These are phyloP conservation scores for Zymoseptoria brevis DNA, from an alignment of 2,329 filamentous ascomycete species.

Conservation along the genomic window DNA sequence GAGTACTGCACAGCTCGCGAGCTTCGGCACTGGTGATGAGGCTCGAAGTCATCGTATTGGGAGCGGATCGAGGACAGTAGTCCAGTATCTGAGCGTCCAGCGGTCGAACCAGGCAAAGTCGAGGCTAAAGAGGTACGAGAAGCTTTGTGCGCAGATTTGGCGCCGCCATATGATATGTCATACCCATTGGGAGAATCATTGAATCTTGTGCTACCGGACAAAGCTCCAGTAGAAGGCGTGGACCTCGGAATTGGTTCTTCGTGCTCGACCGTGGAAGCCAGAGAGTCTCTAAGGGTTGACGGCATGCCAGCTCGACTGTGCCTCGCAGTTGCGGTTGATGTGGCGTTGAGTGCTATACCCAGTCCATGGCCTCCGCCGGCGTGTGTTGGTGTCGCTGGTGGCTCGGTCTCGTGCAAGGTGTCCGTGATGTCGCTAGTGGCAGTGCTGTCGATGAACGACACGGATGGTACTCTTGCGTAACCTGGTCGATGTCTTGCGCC, in stretches of 20 bases:
- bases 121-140: conserved; percentile 21
- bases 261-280: conserved; percentile 10
- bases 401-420: conserved; percentile 28
- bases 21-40: conserved; percentile 18
- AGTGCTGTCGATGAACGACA: conserved; percentile 27
- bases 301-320: conserved; percentile 16
- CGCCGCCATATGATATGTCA: conserved; percentile 12
- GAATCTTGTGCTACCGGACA: conserved; percentile 20
- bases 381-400: conserved; percentile 4
- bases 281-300: conserved; percentile 13
- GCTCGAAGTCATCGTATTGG: conserved; percentile 20
- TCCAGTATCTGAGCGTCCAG: conserved; percentile 21
- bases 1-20: conserved; percentile 6
- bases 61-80: conserved; percentile 15
- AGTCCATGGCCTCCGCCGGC: conserved; percentile 23
- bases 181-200: conserved; percentile 12
- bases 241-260: conserved; percentile 13
- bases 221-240: conserved; percentile 17
- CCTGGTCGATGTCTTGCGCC: conserved; percentile 27
- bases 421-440: conserved; percentile 15
- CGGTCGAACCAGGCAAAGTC: conserved; percentile 14
- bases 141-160: conserved; percentile 9
- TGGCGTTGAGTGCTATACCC: conserved; percentile 24
- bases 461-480: conserved; percentile 31
- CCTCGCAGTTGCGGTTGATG: conserved; percentile 2